These are phyloP conservation scores for Neurospora sp. DNA, from an alignment of 495 filamentous ascomycete genomes.

Conservation along the genomic window DNA sequence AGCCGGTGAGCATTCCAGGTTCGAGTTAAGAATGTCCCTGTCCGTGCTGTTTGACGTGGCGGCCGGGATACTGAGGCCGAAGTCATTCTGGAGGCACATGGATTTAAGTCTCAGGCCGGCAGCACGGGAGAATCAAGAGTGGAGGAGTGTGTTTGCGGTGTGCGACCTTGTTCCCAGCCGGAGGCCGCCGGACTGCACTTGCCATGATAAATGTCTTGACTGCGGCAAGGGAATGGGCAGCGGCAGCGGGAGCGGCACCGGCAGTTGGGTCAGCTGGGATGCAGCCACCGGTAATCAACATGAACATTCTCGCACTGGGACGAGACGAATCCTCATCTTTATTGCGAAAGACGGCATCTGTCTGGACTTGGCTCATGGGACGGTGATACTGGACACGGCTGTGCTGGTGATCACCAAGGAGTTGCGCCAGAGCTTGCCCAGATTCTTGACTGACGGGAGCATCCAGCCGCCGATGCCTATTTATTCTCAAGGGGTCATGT, in stretches of 20 bases:
- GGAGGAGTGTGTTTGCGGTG: neutral
- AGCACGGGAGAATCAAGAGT: neutral
- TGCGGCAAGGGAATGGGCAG: neutral
- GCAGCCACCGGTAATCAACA: neutral
- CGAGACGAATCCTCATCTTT: neutral
- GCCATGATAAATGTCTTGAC: neutral
- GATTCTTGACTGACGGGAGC: neutral
- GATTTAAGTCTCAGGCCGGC: neutral
- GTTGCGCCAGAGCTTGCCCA: neutral
- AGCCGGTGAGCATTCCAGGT: neutral
- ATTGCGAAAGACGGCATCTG: neutral
- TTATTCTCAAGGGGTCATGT: neutral
- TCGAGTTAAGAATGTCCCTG: neutral
- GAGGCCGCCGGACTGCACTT: neutral
- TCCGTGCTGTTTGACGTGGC: neutral
- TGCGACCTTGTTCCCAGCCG: neutral
- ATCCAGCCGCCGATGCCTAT: neutral
- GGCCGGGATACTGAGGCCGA: neutral
- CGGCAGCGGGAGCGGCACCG: neutral
- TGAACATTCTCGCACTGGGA: neutral
- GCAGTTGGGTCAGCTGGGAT: neutral
- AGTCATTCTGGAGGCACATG: neutral
- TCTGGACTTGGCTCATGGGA: neutral
- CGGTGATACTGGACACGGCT: neutral
- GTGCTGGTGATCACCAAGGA: neutral